These are phyloP conservation scores for Acacia melanoxylon DNA, from an alignment of 306 rosid species.

Conservation along the genomic window DNA sequence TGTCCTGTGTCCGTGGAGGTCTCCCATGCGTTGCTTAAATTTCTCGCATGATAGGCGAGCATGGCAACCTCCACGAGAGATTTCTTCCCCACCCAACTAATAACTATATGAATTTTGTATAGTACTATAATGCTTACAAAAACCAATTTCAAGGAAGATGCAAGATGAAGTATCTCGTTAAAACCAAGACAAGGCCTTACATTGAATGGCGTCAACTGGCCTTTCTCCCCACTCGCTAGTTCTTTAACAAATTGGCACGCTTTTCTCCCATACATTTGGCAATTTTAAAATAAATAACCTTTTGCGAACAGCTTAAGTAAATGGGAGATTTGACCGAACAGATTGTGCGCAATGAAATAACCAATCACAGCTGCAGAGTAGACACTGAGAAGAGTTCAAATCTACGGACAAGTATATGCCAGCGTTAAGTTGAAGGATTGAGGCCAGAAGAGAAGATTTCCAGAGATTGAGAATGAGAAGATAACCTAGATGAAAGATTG, in stretches of 20 bases:
- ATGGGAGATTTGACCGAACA: conserved; percentile 13
- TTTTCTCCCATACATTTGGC: conserved; percentile 75
- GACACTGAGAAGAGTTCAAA: not conserved
- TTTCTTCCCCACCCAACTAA: too few relatives aligned
- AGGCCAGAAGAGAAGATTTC: not conserved
- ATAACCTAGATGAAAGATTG: too few relatives aligned
- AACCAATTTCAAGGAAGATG: not conserved
- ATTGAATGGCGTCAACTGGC: conserved; percentile 69
- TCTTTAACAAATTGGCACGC: conserved; percentile 80
- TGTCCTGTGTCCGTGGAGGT: too few relatives aligned
- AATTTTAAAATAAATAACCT: not conserved
- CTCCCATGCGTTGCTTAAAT: too few relatives aligned
- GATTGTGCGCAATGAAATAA: not conserved
- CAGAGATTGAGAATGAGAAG: not conserved
- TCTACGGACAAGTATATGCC: not conserved
- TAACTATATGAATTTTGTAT: too few relatives aligned
- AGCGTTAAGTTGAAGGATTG: not conserved
- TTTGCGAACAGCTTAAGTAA: not conserved
- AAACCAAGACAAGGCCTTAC: conserved; percentile 33
- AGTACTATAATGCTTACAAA: too few relatives aligned
- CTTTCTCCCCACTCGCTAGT: conserved; percentile 62
- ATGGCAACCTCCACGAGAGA: too few relatives aligned
- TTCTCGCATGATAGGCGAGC: too few relatives aligned
- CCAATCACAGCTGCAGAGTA: not conserved
- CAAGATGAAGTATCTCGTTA: not conserved